Evolutionary conservation across 495 filamentous ascomycete species (phyloP).

Genomic region (Aspergillus egyptiacus): DNA sequence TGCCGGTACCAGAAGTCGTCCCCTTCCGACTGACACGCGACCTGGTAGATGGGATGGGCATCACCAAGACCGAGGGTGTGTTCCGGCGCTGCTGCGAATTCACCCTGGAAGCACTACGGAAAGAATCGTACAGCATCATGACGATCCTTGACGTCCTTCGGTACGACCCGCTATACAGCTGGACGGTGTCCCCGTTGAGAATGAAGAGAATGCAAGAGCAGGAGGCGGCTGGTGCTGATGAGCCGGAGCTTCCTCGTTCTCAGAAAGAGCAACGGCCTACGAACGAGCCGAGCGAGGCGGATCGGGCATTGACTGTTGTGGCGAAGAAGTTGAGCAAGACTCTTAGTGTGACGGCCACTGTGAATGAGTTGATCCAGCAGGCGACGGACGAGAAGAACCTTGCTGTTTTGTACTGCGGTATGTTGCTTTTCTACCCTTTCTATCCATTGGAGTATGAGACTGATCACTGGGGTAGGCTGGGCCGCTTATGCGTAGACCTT

Average conservation of each 20-base stretch:
- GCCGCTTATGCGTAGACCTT: slow-evolving; percentile 21
- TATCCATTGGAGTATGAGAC: neutral
- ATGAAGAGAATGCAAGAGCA: slow-evolving; percentile 70
- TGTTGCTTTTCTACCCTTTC: slow-evolving; percentile 21
- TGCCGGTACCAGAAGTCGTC: slow-evolving; percentile 90
- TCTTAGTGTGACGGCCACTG: slow-evolving; percentile 86
- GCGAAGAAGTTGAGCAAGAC: slow-evolving; percentile 91
- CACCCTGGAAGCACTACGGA: slow-evolving; percentile 83
- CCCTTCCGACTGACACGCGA: slow-evolving; percentile 94
- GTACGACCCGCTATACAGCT: slow-evolving; percentile 93
- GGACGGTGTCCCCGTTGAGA: slow-evolving; percentile 86
- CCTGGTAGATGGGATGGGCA: slow-evolving; percentile 94
- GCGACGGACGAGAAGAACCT: slow-evolving; percentile 90
- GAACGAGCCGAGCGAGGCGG: slow-evolving; percentile 85
- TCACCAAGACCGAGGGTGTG: slow-evolving; percentile 90
- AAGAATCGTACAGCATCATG: slow-evolving; percentile 93
- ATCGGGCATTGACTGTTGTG: slow-evolving; percentile 85
- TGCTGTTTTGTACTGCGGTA: slow-evolving; percentile 86
- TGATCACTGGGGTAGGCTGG: slow-evolving; percentile 16
- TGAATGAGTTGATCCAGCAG: slow-evolving; percentile 95
- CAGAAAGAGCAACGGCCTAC: slow-evolving; percentile 39
- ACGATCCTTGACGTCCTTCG: slow-evolving; percentile 93
- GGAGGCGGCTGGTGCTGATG: slow-evolving; percentile 36
- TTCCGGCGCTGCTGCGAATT: slow-evolving; percentile 97
- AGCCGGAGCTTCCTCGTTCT: slow-evolving; percentile 25